These are phyloP conservation scores for Microdochium nivale DNA, from an alignment of 2,329 filamentous ascomycete species.

Conservation along the genomic window DNA sequence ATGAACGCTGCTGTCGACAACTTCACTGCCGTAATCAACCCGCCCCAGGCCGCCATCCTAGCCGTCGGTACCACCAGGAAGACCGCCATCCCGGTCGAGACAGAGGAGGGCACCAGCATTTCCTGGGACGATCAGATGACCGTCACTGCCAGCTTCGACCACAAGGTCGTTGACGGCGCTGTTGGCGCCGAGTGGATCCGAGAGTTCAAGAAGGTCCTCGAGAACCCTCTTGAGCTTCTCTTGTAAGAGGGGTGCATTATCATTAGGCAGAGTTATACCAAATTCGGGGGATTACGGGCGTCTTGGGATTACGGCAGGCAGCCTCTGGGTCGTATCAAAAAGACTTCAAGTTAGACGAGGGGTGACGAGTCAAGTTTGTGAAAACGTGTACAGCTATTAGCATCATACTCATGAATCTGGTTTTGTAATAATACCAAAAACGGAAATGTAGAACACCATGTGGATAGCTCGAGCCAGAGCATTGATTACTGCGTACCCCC, in stretches of 20 bases:
- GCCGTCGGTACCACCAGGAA: slow-evolving; percentile 93
- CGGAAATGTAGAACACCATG: neutral
- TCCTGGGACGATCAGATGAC: slow-evolving; percentile 97
- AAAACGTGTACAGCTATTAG: neutral
- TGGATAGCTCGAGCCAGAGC: too few species aligned
- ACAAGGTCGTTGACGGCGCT: slow-evolving; percentile 96
- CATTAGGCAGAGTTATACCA: neutral
- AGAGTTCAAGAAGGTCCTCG: slow-evolving; percentile 93
- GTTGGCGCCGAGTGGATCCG: slow-evolving; percentile 94
- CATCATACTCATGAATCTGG: neutral
- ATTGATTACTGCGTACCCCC: too few species aligned
- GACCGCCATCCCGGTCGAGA: slow-evolving; percentile 81
- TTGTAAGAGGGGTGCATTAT: slow-evolving; percentile 46
- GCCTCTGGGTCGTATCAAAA: neutral
- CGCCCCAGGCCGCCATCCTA: slow-evolving; percentile 90
- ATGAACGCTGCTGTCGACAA: slow-evolving; percentile 96
- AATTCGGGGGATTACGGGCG: neutral
- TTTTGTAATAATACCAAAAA: slow-evolving; percentile 1
- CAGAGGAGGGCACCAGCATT: slow-evolving; percentile 70
- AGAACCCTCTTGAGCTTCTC: slow-evolving; percentile 93
- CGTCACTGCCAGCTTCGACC: slow-evolving; percentile 93
- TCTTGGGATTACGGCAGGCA: neutral
- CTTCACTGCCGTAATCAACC: slow-evolving; percentile 99
- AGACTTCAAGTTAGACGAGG: neutral
- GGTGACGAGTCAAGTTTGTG: neutral